phyloP scores from a whole-genome alignment of 1,284 basidiomycete genomes.

The Calocybe gambosa region DNA sequence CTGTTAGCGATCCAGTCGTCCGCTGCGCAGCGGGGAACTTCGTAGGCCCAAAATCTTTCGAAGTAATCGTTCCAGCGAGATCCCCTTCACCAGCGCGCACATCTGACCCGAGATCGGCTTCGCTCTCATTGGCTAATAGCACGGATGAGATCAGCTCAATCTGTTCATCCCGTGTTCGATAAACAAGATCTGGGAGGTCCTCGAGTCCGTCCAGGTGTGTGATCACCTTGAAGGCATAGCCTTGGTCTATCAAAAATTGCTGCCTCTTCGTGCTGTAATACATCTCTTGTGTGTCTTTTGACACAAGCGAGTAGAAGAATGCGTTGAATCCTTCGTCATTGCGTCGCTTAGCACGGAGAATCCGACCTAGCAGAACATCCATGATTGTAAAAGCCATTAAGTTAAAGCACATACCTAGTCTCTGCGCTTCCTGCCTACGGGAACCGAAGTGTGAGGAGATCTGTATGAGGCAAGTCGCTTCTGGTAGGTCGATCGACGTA shows the following conservation, averaged over 20 bases:
- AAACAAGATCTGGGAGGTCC: conserved; percentile 84
- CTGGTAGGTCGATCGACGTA: conserved; percentile 97
- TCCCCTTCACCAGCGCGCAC: conserved; percentile 74
- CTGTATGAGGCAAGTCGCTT: conserved; percentile 98
- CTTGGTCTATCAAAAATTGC: conserved; percentile 98
- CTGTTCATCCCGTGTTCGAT: conserved; percentile 87
- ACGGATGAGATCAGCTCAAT: conserved; percentile 93
- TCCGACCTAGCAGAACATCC: conserved; percentile 59
- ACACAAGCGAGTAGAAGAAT: conserved; percentile 99
- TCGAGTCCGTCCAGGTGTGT: conserved; percentile 94
- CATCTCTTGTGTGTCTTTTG: conserved; percentile 99
- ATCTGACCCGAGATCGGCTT: conserved; percentile 85
- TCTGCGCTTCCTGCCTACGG: conserved; percentile 95
- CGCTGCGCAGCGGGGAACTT: conserved; percentile 72
- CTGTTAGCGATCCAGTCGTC: conserved; percentile 79
- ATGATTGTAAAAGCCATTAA: neutral
- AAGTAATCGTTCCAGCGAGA: conserved; percentile 72
- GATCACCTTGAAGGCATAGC: conserved; percentile 99
- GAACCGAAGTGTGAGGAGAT: conserved; percentile 99
- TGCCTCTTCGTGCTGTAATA: conserved; percentile 99
- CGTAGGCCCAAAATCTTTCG: conserved; percentile 63
- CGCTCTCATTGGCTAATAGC: conserved; percentile 86
- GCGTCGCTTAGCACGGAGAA: conserved; percentile 92
- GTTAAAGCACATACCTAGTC: conserved; percentile 58
- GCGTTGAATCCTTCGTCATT: conserved; percentile 99